These are phyloP conservation scores for Verticillium klebahnii DNA, from an alignment of 2,329 filamentous ascomycete genomes.

Conservation along the genomic window DNA sequence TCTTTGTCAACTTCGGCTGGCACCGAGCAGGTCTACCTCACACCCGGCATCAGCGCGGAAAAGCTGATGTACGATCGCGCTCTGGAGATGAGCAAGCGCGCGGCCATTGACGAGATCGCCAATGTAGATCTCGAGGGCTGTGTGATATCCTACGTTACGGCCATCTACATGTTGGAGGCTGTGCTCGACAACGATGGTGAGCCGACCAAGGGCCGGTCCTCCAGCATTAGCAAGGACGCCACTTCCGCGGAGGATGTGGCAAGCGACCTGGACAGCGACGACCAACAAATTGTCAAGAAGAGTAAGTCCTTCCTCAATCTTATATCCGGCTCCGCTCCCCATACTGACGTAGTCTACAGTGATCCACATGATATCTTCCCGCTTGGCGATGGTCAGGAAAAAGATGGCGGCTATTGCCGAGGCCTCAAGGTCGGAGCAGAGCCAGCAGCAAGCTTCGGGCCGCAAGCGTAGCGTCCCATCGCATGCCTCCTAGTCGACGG, in stretches of 20 bases:
- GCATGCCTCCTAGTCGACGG: constrained; percentile 30
- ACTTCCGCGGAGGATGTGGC: constrained; percentile 33
- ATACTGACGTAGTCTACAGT: constrained; percentile 31
- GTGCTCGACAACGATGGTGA: constrained; percentile 81
- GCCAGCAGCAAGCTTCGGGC: constrained; percentile 32
- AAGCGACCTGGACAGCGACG: constrained; percentile 59
- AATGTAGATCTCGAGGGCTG: constrained; percentile 84
- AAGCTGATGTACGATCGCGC: constrained; percentile 98
- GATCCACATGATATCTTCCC: constrained; percentile 57
- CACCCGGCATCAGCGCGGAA: constrained; percentile 86
- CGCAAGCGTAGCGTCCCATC: constrained; percentile 49
- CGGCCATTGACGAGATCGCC: constrained; percentile 92
- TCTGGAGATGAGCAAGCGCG: constrained; percentile 90
- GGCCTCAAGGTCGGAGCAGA: constrained; percentile 44
- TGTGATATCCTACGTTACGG: constrained; percentile 88
- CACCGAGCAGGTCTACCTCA: constrained; percentile 76
- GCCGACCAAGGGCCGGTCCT: constrained; percentile 30
- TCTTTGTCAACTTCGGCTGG: constrained; percentile 56
- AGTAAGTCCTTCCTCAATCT: constrained; percentile 43
- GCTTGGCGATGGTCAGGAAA: constrained; percentile 52
- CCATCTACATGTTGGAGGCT: constrained; percentile 91
- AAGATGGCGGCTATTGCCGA: constrained; percentile 59
- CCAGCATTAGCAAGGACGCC: constrained; percentile 34
- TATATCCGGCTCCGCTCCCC: background rate
- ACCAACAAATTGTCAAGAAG: constrained; percentile 68